Percentiles rank a stretch among this genome's conserved stretches.
Conservation (phyloP, 2,329 filamentous ascomycete genomes). For the Sarocladium oryzae region DNA sequence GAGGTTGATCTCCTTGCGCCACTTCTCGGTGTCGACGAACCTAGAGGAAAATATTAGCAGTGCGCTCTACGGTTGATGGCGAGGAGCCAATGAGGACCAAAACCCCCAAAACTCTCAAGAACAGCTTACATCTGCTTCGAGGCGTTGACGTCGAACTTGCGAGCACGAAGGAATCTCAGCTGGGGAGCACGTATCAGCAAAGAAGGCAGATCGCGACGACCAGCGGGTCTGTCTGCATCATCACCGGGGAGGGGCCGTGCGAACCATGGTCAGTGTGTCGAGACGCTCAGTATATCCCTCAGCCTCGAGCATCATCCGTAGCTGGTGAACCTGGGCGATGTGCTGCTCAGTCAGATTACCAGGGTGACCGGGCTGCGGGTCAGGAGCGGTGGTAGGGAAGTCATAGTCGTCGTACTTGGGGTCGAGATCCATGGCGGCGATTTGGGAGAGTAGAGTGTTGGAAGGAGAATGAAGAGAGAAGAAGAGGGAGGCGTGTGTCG, state of each 20-base stretch:
- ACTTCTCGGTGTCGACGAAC: slow-evolving; percentile 87
- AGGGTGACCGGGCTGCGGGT: slow-evolving; percentile 68
- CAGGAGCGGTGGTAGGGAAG: slow-evolving; percentile 73
- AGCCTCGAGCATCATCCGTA: slow-evolving; percentile 77
- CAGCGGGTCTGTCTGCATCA: too few relatives aligned
- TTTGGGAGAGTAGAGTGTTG: slow-evolving; percentile 12
- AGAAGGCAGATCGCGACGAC: too few relatives aligned
- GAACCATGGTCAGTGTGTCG: slow-evolving; percentile 84
- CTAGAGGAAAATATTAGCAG: slow-evolving; percentile 38
- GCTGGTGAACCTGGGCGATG: slow-evolving; percentile 81
- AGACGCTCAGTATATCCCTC: slow-evolving; percentile 76
- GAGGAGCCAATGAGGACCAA: too few relatives aligned
- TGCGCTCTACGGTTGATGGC: too few relatives aligned
- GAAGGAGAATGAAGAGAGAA: not conserved
- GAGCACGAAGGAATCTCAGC: slow-evolving; percentile 85
- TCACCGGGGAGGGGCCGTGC: slow-evolving; percentile 29
- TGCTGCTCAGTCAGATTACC: slow-evolving; percentile 82
- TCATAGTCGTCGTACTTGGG: slow-evolving; percentile 96
- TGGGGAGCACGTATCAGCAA: slow-evolving; percentile 26
- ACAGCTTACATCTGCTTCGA: slow-evolving; percentile 82
- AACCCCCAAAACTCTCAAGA: too few relatives aligned
- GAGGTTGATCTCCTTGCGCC: slow-evolving; percentile 80
- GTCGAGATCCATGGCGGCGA: slow-evolving; percentile 53
- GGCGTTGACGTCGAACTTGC: slow-evolving; percentile 85
- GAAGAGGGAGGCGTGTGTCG: not conserved